phyloP scores from a whole-genome alignment of 352 stramenopile species.

The Peronospora belbahrii region DNA sequence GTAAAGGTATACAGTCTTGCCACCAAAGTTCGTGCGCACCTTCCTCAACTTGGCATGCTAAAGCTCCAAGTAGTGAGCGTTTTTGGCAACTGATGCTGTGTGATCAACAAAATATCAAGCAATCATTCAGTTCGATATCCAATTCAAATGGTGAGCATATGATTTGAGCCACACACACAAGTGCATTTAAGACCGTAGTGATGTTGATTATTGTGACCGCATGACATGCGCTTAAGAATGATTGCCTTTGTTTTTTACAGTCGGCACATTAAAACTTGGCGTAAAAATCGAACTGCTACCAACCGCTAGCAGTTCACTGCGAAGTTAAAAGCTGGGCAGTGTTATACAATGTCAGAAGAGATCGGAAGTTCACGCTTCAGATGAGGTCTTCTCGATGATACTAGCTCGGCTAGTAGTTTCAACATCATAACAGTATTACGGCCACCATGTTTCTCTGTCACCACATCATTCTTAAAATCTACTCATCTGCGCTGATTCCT shows the following conservation, averaged over 20 bases:
- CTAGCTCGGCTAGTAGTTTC: background rate
- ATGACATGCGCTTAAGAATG: constrained; percentile 1
- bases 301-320: constrained; percentile 3
- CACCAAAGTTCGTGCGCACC: constrained; percentile 40
- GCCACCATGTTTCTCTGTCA: no score
- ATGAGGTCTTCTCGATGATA: background rate
- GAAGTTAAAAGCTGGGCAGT: background rate
- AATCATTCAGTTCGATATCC: no score
- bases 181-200: background rate
- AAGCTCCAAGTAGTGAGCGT: constrained; percentile 29
- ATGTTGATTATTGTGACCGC: background rate
- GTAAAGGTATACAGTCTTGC: no score
- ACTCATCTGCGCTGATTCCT: no score
- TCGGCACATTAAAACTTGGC: background rate
- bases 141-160: constrained; percentile 5
- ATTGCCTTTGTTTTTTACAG: constrained; percentile 5
- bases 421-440: no score
- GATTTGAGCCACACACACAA: background rate
- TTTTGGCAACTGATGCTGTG: constrained; percentile 20
- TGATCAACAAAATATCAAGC: no score
- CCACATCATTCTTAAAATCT: background rate
- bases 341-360: no score
- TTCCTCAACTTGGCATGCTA: constrained; percentile 59
- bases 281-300: constrained; percentile 23
- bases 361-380: background rate